A percentile compares a stretch with the other conserved stretches of the same genome.
phyloP scores from a whole-genome alignment of 2,329 filamentous ascomycete species.

The Cordyceps militaris region DNA sequence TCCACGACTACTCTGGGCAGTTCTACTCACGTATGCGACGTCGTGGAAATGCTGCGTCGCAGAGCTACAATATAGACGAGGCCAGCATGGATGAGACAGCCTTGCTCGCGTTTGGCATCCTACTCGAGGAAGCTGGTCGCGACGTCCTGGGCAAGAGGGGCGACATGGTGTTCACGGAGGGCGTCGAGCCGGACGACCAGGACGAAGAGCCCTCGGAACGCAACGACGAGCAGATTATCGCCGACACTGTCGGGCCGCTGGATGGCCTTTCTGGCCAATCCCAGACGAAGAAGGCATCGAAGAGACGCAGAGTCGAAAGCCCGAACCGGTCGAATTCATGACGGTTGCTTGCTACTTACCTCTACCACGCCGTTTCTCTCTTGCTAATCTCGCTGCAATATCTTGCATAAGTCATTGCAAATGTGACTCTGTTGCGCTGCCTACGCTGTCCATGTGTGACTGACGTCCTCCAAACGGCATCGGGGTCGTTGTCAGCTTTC shows the following conservation, averaged over 20 bases:
- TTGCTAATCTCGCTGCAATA: not conserved
- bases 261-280: not conserved
- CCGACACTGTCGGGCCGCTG: not conserved
- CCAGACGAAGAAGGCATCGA: not conserved
- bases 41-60: slow-evolving; percentile 8
- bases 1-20: slow-evolving; percentile 61
- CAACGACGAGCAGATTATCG: not conserved
- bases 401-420: not conserved
- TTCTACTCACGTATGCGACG: slow-evolving; percentile 43
- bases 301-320: slow-evolving; percentile 2
- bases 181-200: slow-evolving; percentile 16
- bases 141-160: slow-evolving; percentile 57
- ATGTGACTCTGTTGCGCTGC: not conserved
- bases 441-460: not conserved
- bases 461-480: not conserved
- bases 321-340: not conserved
- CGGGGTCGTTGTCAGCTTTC: not conserved
- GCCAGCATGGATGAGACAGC: slow-evolving; percentile 72
- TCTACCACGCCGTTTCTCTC: no score
- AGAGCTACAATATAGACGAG: slow-evolving; percentile 36
- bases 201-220: not conserved
- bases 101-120: slow-evolving; percentile 64
- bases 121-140: slow-evolving; percentile 63
- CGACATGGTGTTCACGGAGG: slow-evolving; percentile 66
- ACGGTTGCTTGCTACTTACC: no score